These are phyloP conservation scores for Magnusiomyces fungicola DNA, from an alignment of 1,139 yeast species.

Conservation along the genomic window DNA sequence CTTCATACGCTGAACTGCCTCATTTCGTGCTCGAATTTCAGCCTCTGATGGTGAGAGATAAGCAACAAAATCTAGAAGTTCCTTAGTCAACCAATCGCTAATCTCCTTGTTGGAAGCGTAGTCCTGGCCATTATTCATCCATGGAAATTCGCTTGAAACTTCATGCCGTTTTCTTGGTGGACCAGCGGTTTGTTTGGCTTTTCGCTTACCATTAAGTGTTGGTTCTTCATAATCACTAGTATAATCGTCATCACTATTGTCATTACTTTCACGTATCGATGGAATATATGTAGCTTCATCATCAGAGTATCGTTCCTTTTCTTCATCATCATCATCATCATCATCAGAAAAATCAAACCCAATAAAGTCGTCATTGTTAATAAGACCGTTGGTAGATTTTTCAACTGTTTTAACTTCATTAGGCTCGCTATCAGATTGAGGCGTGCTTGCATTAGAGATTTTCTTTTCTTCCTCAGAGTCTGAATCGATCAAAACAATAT, in stretches of 20 bases:
- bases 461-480: constrained; percentile 8
- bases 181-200: not conserved
- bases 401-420: not conserved
- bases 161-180: not conserved
- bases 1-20: constrained; percentile 56
- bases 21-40: constrained; percentile 66
- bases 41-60: constrained; percentile 79
- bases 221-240: constrained; percentile 3
- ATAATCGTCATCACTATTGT: not conserved
- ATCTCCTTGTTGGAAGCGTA: constrained; percentile 54
- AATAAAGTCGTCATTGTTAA: constrained; percentile 13
- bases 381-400: constrained; percentile 2
- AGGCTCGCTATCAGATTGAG: not conserved
- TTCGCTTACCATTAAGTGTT: not conserved
- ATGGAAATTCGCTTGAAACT: constrained; percentile 2
- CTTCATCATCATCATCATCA: constrained; percentile 18
- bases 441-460: not conserved
- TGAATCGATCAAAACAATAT: constrained; percentile 14
- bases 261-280: not conserved
- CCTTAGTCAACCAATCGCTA: constrained; percentile 83
- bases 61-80: constrained; percentile 76
- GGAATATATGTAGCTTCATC: constrained; percentile 1
- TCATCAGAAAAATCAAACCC: constrained; percentile 14
- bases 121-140: constrained; percentile 14
- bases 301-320: not conserved